Conservation (phyloP, 306 rosid genomes). For the Quercus wislizeni region DNA sequence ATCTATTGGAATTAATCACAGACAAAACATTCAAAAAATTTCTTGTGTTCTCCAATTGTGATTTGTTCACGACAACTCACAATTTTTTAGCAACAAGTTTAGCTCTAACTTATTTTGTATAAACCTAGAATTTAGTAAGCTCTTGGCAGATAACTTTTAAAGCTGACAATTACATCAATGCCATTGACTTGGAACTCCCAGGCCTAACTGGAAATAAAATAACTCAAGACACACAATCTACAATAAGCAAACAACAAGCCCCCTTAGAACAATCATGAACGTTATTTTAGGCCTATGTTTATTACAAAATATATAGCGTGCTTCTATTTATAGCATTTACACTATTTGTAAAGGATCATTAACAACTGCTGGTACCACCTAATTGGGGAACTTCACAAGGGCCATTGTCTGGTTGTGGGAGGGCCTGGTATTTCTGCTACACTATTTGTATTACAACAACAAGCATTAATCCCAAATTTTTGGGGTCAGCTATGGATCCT, state of each 20-base stretch:
- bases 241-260: slow-evolving; percentile 1
- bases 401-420: background rate
- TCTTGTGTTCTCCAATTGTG: background rate
- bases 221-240: background rate
- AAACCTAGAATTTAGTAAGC: background rate
- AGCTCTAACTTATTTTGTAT: background rate
- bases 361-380: background rate
- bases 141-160: slow-evolving; percentile 5
- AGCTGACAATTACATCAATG: slow-evolving; percentile 5
- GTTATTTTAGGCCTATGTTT: no score
- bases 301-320: background rate
- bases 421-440: background rate
- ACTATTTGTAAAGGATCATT: background rate
- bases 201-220: slow-evolving; percentile 2
- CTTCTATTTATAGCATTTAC: background rate
- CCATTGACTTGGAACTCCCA: background rate
- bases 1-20: background rate
- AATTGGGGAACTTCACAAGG: background rate
- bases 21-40: background rate
- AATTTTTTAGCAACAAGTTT: background rate
- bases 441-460: background rate
- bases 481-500: no score
- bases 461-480: no score
- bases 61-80: background rate
- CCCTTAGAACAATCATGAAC: background rate